Evolutionary conservation across 192 early-diverging fungal genomes (phyloP).

Genomic region (Gamsiella multidivaricata): DNA sequence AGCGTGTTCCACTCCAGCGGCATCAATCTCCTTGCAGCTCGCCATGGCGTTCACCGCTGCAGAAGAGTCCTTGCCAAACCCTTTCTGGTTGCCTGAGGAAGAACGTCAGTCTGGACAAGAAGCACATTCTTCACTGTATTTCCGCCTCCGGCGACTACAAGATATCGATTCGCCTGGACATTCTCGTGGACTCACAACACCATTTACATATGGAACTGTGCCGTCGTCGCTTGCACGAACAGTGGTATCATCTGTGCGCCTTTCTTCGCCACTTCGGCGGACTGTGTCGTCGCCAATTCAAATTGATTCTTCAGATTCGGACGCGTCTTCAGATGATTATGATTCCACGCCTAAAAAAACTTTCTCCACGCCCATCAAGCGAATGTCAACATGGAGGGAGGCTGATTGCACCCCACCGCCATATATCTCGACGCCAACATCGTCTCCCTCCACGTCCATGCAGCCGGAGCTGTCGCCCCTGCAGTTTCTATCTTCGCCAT

Average conservation of each 20-base stretch:
- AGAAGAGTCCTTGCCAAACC: background rate
- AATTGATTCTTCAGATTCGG: background rate
- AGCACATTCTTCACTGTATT: background rate
- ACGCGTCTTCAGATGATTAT: conserved; percentile 21
- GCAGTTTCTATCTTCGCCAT: conserved; percentile 20
- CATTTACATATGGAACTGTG: no score
- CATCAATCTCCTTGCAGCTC: background rate
- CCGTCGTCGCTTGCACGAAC: no score
- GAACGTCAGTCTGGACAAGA: background rate
- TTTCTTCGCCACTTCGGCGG: background rate
- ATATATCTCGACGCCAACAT: background rate
- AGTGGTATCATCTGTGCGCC: background rate
- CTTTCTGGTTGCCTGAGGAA: conserved; percentile 14
- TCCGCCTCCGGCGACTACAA: background rate
- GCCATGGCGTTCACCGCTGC: background rate
- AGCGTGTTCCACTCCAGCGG: background rate
- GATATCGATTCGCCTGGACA: conserved; percentile 7
- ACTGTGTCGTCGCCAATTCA: background rate
- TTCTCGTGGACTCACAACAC: background rate
- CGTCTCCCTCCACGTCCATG: background rate
- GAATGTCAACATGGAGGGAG: background rate
- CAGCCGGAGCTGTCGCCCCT: no score
- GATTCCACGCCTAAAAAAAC: conserved; percentile 12
- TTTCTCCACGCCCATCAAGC: background rate
- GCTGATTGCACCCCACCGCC: background rate